Conservation (phyloP, 805 yeast species). For the Ogataea nakhonphanomensis region DNA sequence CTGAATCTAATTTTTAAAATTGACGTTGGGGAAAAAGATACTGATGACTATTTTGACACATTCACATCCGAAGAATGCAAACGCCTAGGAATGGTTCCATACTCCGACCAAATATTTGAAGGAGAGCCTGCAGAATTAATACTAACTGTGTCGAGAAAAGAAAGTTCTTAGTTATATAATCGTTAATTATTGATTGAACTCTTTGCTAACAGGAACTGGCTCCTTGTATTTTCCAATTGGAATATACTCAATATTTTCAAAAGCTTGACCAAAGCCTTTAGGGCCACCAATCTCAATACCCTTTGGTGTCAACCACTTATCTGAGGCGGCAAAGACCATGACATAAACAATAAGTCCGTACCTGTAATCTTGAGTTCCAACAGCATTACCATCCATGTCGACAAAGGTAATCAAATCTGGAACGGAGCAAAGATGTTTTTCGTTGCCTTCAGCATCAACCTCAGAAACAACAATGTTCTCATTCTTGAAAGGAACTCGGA, state of each 20-base stretch:
- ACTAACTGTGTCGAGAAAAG: background rate
- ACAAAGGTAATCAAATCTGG: slow-evolving; percentile 41
- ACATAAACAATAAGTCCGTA: slow-evolving; percentile 42
- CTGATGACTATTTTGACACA: slow-evolving; percentile 29
- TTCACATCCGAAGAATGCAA: slow-evolving; percentile 33
- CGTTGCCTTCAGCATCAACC: slow-evolving; percentile 20
- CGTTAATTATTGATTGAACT: slow-evolving; percentile 1
- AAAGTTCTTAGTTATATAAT: background rate
- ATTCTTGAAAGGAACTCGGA: slow-evolving; percentile 41
- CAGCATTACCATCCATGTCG: slow-evolving; percentile 41
- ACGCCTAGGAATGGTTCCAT: slow-evolving; percentile 29
- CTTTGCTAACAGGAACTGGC: slow-evolving; percentile 14
- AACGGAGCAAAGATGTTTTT: slow-evolving; percentile 34
- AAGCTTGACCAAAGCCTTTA: slow-evolving; percentile 26
- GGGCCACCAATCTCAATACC: slow-evolving; percentile 43
- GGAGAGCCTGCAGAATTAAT: slow-evolving; percentile 3
- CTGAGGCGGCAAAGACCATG: slow-evolving; percentile 35
- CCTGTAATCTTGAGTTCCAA: slow-evolving; percentile 43
- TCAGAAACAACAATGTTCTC: slow-evolving; percentile 39
- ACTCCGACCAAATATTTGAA: slow-evolving; percentile 1
- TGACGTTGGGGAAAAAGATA: slow-evolving; percentile 27
- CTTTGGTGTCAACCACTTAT: slow-evolving; percentile 33
- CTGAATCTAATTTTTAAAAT: slow-evolving; percentile 31
- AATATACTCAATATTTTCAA: slow-evolving; percentile 34
- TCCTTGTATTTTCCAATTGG: slow-evolving; percentile 35